Percentiles rank a stretch among this genome's conserved stretches.
These are phyloP conservation scores for Cercospora sesami DNA, from an alignment of 2,329 filamentous ascomycete genomes.

Conservation along the genomic window DNA sequence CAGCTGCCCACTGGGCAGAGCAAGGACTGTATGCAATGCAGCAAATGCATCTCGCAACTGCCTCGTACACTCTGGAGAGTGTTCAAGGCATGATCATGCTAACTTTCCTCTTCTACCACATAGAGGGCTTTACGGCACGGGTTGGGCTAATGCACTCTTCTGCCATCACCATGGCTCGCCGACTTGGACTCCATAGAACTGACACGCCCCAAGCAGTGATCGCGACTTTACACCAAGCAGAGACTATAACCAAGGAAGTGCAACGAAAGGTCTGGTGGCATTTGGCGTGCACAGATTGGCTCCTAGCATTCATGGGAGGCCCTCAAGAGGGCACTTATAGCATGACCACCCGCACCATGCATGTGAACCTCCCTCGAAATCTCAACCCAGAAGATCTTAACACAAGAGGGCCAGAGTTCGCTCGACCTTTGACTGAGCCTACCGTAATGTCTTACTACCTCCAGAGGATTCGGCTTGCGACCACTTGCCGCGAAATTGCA, in stretches of 20 bases:
- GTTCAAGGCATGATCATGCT: slow-evolving; percentile 35
- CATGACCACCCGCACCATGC: slow-evolving; percentile 46
- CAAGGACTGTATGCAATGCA: slow-evolving; percentile 23
- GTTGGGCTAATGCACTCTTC: slow-evolving; percentile 26
- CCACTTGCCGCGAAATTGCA: slow-evolving; percentile 44
- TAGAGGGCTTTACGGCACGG: slow-evolving; percentile 33
- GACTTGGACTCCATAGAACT: slow-evolving; percentile 30
- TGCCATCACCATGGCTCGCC: slow-evolving; percentile 27
- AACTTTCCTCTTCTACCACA: slow-evolving; percentile 34
- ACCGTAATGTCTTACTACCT: slow-evolving; percentile 51
- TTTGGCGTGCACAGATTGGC: slow-evolving; percentile 34
- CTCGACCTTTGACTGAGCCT: slow-evolving; percentile 39
- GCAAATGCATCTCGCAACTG: slow-evolving; percentile 15
- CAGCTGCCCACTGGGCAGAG: slow-evolving; percentile 17
- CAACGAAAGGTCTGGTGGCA: slow-evolving; percentile 36
- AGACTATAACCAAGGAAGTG: slow-evolving; percentile 31
- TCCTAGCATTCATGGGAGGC: slow-evolving; percentile 44
- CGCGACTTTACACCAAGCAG: slow-evolving; percentile 8
- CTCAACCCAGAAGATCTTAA: slow-evolving; percentile 44
- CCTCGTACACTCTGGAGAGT: slow-evolving; percentile 25
- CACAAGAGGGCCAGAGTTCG: slow-evolving; percentile 24
- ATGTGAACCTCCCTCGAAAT: slow-evolving; percentile 45
- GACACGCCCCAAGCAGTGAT: slow-evolving; percentile 19
- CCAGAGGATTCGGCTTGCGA: slow-evolving; percentile 45
- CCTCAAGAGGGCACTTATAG: slow-evolving; percentile 49